Evolutionary conservation across 2,329 filamentous ascomycete genomes (phyloP).

Genomic region (Epicoccum sorghinum): DNA sequence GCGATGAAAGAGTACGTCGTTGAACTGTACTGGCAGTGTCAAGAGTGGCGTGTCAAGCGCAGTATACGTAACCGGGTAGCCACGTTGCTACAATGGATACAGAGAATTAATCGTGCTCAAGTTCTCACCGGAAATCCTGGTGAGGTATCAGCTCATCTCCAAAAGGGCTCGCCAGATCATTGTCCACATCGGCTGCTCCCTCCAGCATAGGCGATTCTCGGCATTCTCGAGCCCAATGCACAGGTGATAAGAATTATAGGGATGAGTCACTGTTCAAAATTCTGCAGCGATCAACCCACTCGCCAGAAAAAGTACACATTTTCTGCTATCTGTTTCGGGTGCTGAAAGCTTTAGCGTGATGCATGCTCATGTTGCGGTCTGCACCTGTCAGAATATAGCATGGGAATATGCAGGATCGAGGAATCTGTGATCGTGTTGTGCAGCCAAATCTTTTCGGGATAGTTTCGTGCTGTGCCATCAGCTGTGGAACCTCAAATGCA

Average conservation of each 20-base stretch:
- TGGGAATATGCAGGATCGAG: background rate
- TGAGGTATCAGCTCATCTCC: no score
- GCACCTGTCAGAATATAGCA: slow-evolving; percentile 4
- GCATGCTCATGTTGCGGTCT: background rate
- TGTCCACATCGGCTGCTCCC: background rate
- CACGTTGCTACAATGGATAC: no score
- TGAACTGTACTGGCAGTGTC: no score
- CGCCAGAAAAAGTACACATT: background rate
- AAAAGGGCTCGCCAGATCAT: no score
- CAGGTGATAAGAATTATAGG: background rate
- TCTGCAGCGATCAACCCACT: background rate
- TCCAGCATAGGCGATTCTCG: background rate
- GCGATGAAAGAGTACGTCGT: no score
- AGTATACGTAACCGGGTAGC: no score
- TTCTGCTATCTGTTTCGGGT: background rate
- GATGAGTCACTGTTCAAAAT: background rate
- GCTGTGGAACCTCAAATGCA: slow-evolving; percentile 1
- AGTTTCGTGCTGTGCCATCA: background rate
- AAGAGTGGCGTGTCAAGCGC: no score
- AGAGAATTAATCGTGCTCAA: no score
- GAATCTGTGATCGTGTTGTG: slow-evolving; percentile 1
- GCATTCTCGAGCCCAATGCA: background rate
- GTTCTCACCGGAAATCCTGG: no score
- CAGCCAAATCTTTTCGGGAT: background rate
- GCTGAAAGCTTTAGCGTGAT: background rate